These are phyloP conservation scores for Dorcoceras hygrometricum DNA, from an alignment of 257 asterid genomes.

Conservation along the genomic window DNA sequence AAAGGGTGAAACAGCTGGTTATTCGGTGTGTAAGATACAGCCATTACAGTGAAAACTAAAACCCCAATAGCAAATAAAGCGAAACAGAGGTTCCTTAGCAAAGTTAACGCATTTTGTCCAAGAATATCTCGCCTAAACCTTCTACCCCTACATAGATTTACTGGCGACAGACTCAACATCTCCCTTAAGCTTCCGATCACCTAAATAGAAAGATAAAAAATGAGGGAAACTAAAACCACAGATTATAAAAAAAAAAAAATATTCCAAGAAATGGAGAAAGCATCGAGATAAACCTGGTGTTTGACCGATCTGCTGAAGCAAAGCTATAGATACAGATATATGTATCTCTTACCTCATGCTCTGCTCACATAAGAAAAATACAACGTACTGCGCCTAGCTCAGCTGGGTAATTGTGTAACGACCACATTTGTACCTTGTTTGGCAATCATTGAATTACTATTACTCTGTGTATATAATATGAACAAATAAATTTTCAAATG, in stretches of 20 bases:
- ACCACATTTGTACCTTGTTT: not conserved
- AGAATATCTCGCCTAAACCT: constrained; percentile 52
- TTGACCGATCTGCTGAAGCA: constrained; percentile 10
- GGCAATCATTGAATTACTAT: not conserved
- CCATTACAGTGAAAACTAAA: constrained; percentile 58
- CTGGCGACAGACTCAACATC: constrained; percentile 40
- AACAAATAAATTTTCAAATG: no score
- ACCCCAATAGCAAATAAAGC: constrained; percentile 53
- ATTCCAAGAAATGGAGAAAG: not conserved
- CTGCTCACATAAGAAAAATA: not conserved
- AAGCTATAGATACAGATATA: constrained; percentile 9
- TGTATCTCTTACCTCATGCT: not conserved
- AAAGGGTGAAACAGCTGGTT: constrained; percentile 62
- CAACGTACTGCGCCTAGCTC: not conserved
- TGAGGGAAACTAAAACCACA: not conserved
- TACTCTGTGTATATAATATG: no score
- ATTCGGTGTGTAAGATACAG: constrained; percentile 54
- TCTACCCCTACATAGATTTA: constrained; percentile 37
- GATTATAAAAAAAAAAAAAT: not conserved
- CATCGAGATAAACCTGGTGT: not conserved
- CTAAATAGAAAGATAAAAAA: not conserved
- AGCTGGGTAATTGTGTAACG: no score
- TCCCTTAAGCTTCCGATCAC: not conserved
- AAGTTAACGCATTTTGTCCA: constrained; percentile 53
- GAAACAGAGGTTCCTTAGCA: constrained; percentile 63